Base-by-base conservation (phyloP, 805 yeast genomes). In the Lipomyces starkeyi region DNA sequence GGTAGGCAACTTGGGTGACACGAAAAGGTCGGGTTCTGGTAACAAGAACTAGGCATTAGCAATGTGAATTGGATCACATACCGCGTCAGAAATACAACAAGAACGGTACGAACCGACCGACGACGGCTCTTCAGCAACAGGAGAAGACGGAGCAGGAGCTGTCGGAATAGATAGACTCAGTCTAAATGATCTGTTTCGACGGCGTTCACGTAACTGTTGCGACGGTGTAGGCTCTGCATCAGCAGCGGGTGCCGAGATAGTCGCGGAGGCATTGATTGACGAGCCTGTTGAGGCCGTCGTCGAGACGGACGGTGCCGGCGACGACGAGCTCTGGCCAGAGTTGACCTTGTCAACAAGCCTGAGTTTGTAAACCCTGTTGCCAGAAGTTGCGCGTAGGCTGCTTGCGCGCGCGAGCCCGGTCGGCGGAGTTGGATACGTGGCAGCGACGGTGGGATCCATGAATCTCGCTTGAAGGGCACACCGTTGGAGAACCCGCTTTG, bases 311-410 rank as follows among this genome's bases (percentile, higher is more conserved):
- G 27, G 6, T 13, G 61, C 22, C 27, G 52, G 22, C 17, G 43
- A 54, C 6, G 70, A 56, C 13, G 63, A 40, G 29, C 53, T 35
- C 56, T 63, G 61, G 56, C 55, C 53, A 22, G 68, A 63, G 29
- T 37, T 27, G 34, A 70, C 56, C 37, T 62, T 63, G 56, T 69
- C 68, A 54, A 69, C 72, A n/a, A 70, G 68, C 25, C 58, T 43
- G 34, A 70, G 71, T 20, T 63, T 63, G 58, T 70, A 70, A 9
- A 69, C 66, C 37, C 54, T 54, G 49, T 58, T 59, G 32, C 72
- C 73, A 4, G 66, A 32, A 6, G 73, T 58, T n/a, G 73, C 73
- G 3, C 73, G 65, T 29, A 62, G 35, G 35, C 64, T 54, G 20
- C 59, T 17, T 5, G 70, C 32, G 25, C 68, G 70, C 55, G 59